Percentiles rank a stretch among this genome's conserved stretches.
Evolutionary conservation across 306 rosid genomes (phyloP).

Genomic region (Sicyos baderoa): DNA sequence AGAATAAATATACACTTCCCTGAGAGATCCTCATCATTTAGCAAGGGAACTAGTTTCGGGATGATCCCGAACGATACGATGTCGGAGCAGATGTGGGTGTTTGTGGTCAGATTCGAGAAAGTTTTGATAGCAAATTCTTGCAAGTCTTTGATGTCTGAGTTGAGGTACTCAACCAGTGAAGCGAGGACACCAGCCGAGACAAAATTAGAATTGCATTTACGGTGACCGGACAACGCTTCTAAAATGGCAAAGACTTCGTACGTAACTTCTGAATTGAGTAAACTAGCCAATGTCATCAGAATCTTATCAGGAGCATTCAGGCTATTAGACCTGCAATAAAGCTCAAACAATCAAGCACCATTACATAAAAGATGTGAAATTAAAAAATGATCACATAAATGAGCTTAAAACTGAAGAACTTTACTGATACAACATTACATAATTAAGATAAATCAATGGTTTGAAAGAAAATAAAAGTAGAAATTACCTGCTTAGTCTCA

Average conservation of each 20-base stretch:
- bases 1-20: slow-evolving; percentile 46
- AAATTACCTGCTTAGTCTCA: slow-evolving; percentile 56
- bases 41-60: slow-evolving; percentile 53
- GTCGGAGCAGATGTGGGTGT: slow-evolving; percentile 32
- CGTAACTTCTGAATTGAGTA: slow-evolving; percentile 48
- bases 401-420: slow-evolving; percentile 5
- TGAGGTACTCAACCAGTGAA: slow-evolving; percentile 40
- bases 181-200: slow-evolving; percentile 43
- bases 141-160: slow-evolving; percentile 36
- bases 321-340: slow-evolving; percentile 41
- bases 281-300: slow-evolving; percentile 37
- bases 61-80: slow-evolving; percentile 48
- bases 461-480: background rate
- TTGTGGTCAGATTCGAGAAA: slow-evolving; percentile 46
- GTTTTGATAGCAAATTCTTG: slow-evolving; percentile 45
- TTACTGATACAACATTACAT: slow-evolving; percentile 13
- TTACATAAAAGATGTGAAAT: background rate
- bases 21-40: slow-evolving; percentile 30
- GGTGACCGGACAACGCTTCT: slow-evolving; percentile 54
- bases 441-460: too few relatives aligned
- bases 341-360: slow-evolving; percentile 6
- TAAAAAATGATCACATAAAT: background rate
- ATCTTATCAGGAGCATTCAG: slow-evolving; percentile 36
- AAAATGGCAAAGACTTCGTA: slow-evolving; percentile 56
- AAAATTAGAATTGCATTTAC: slow-evolving; percentile 31